phyloP scores from a whole-genome alignment of 139 green algal genomes.

The Auxenochlorella pyrenoidosa region DNA sequence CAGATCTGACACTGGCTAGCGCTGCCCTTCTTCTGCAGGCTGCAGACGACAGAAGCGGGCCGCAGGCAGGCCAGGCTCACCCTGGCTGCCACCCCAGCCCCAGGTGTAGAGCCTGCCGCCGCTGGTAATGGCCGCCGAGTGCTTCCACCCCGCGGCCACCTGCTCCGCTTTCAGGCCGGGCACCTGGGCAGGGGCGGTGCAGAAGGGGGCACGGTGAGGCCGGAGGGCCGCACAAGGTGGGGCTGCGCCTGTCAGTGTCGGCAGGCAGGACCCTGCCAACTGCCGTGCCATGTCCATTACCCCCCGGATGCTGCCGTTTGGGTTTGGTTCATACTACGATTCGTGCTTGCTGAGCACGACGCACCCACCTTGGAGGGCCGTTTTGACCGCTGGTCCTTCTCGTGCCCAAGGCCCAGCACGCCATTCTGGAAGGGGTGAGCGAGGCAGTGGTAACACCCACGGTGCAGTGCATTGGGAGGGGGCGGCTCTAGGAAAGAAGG shows the following conservation, averaged over 20 bases:
- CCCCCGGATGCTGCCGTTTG: too few species aligned
- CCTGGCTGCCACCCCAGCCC: conserved; percentile 59
- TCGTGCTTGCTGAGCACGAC: too few species aligned
- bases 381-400: conserved; percentile 5
- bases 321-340: too few species aligned
- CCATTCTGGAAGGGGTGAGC: not conserved
- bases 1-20: not conserved
- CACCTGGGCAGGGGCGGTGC: not conserved
- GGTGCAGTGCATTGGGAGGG: too few species aligned
- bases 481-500: too few species aligned
- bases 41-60: not conserved
- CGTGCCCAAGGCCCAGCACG: conserved; percentile 44
- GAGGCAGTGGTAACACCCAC: not conserved
- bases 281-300: too few species aligned
- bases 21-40: too few species aligned
- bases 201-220: too few species aligned
- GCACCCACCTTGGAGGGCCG: not conserved
- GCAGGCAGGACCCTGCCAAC: too few species aligned
- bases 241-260: too few species aligned
- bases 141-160: conserved; percentile 38
- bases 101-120: conserved; percentile 47
- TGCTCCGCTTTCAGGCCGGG: not conserved
- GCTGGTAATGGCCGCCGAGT: conserved; percentile 37
- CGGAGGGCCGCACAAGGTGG: too few species aligned
- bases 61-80: not conserved